These are phyloP conservation scores for Diutina mesorugosa DNA, from an alignment of 1,139 yeast genomes.

Conservation along the genomic window DNA sequence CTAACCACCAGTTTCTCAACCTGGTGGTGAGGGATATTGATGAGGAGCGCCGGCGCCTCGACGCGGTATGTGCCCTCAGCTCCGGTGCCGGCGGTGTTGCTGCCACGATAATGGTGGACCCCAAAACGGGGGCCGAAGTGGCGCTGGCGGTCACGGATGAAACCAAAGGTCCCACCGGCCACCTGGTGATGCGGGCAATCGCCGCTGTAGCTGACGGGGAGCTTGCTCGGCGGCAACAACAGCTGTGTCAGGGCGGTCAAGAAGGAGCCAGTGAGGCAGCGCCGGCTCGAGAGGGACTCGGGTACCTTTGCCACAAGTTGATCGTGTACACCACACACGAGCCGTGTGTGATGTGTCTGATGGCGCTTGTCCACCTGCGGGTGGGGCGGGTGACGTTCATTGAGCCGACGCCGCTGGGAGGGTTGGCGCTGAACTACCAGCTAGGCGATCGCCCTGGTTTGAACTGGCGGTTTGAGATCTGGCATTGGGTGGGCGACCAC, in stretches of 20 bases:
- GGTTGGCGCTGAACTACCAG: constrained; percentile 57
- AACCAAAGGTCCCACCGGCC: constrained; percentile 38
- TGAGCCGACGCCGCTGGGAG: constrained; percentile 19
- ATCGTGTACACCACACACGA: constrained; percentile 87
- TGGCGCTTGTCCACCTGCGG: constrained; percentile 93
- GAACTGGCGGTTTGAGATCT: constrained; percentile 10
- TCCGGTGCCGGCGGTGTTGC: constrained; percentile 3
- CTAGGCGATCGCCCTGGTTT: constrained; percentile 39
- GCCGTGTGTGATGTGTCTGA: constrained; percentile 93
- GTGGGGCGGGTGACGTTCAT: constrained; percentile 57
- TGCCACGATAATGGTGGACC: constrained; percentile 14
- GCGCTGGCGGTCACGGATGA: background rate
- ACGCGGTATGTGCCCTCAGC: background rate
- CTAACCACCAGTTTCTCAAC: constrained; percentile 59
- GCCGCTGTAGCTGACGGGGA: constrained; percentile 43
- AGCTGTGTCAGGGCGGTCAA: constrained; percentile 8
- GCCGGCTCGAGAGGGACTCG: constrained; percentile 4
- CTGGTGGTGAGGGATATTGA: constrained; percentile 36
- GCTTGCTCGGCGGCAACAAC: background rate
- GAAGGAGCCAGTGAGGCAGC: background rate
- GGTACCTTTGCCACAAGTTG: constrained; percentile 63
- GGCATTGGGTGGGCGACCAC: constrained; percentile 8
- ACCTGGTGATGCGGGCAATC: constrained; percentile 66
- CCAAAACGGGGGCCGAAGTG: background rate
- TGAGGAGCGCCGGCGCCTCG: constrained; percentile 19